phyloP scores from a whole-genome alignment of 2,329 filamentous ascomycete species.

The Pseudogymnoascus verrucosus region DNA sequence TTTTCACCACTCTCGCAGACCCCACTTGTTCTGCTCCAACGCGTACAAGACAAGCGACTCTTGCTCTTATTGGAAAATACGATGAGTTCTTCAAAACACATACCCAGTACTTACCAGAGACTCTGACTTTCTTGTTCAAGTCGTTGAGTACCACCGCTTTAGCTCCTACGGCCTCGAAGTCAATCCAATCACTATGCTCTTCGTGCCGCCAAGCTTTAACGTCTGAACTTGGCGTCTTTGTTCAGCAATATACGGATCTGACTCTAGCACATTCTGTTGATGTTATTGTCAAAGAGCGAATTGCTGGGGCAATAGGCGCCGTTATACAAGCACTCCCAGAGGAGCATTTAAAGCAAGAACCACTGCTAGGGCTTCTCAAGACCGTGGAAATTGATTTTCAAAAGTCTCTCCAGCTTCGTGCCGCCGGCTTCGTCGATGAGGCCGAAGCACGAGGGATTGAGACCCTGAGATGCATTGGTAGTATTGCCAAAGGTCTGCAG shows the following conservation, averaged over 20 bases:
- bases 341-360: constrained; percentile 44
- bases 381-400: constrained; percentile 58
- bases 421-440: constrained; percentile 22
- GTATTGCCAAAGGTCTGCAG: constrained; percentile 66
- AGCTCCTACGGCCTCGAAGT: constrained; percentile 62
- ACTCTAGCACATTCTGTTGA: constrained; percentile 53
- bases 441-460: constrained; percentile 30
- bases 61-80: constrained; percentile 64
- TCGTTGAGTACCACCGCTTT: constrained; percentile 56
- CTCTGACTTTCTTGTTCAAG: constrained; percentile 66
- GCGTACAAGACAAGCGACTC: constrained; percentile 58
- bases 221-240: constrained; percentile 57
- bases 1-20: constrained; percentile 49
- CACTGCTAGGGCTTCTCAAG: constrained; percentile 50
- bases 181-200: constrained; percentile 66
- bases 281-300: constrained; percentile 57
- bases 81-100: constrained; percentile 70
- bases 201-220: constrained; percentile 65
- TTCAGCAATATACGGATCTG: constrained; percentile 63
- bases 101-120: constrained; percentile 56
- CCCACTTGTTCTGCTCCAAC: constrained; percentile 47
- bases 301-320: constrained; percentile 65
- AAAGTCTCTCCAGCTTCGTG: constrained; percentile 24
- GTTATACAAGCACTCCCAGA: constrained; percentile 65
- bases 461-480: constrained; percentile 59